Percentiles rank a stretch among this genome's conserved stretches.
Evolutionary conservation across 257 asterid genomes (phyloP).

Genomic region (Fraxinus anomala): DNA sequence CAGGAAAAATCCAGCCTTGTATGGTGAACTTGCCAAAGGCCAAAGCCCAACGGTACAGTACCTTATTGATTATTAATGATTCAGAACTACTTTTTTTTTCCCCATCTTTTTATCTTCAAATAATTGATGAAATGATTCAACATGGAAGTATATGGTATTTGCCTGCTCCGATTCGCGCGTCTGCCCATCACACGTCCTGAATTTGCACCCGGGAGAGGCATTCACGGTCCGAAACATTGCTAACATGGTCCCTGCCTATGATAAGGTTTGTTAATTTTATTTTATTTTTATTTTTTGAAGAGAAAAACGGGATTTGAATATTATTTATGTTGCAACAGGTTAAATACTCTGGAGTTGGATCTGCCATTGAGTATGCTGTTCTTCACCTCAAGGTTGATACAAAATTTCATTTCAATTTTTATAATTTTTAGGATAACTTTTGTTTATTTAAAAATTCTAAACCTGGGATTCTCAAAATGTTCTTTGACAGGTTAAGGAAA

Average conservation of each 20-base stretch:
- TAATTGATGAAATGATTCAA: conserved; percentile 10
- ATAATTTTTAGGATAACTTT: not conserved
- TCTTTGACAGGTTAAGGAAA: conserved; percentile 60
- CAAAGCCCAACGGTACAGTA: conserved; percentile 78
- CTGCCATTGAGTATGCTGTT: conserved; percentile 87
- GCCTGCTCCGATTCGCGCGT: conserved; percentile 96
- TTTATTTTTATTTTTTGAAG: not conserved
- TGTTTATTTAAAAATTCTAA: not conserved
- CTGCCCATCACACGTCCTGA: conserved; percentile 82
- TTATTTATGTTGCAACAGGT: conserved; percentile 43
- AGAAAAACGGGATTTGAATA: not conserved
- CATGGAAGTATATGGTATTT: conserved; percentile 73
- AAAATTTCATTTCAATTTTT: not conserved
- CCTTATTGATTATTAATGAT: not conserved
- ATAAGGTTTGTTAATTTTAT: conserved; percentile 43
- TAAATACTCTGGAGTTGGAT: conserved; percentile 70
- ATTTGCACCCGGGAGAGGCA: conserved; percentile 90
- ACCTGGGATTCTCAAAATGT: too few relatives aligned
- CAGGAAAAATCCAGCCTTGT: conserved; percentile 74
- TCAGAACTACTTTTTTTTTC: not conserved
- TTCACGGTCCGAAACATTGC: conserved; percentile 84
- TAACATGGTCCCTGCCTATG: conserved; percentile 86
- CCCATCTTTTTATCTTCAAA: not conserved
- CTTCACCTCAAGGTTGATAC: conserved; percentile 74
- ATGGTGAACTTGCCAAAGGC: conserved; percentile 77